Conservation (phyloP, 106 monocot species). For the Phalaenopsis equestris region DNA sequence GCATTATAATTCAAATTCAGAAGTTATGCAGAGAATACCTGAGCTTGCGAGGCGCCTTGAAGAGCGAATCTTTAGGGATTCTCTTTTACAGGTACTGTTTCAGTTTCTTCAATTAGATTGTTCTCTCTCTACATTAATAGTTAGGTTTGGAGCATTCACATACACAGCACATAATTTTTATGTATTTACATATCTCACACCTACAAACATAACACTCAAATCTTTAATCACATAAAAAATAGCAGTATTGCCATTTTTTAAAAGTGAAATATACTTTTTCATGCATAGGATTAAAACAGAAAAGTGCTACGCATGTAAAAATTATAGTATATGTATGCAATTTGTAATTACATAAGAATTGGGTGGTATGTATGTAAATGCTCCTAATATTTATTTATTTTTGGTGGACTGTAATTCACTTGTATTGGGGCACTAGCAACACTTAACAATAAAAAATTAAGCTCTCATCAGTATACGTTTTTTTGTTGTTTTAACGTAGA, state of each 20-base stretch:
- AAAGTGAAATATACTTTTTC: too few relatives aligned
- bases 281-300: too few relatives aligned
- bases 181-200: too few relatives aligned
- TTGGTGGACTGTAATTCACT: neutral
- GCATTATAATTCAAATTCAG: constrained; percentile 13
- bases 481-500: neutral
- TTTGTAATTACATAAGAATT: too few relatives aligned
- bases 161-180: too few relatives aligned
- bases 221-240: too few relatives aligned
- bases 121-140: neutral
- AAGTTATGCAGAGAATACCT: constrained; percentile 33
- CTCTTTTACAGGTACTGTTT: constrained; percentile 37
- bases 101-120: neutral
- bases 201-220: too few relatives aligned
- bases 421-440: neutral
- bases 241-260: too few relatives aligned
- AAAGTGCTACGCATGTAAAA: too few relatives aligned
- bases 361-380: too few relatives aligned
- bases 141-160: too few relatives aligned
- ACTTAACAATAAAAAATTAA: neutral
- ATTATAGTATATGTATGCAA: too few relatives aligned
- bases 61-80: constrained; percentile 38
- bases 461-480: neutral
- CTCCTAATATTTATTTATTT: neutral
- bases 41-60: constrained; percentile 49